Conservation (phyloP, 352 stramenopile species). For the Globisporangium viniferum region DNA sequence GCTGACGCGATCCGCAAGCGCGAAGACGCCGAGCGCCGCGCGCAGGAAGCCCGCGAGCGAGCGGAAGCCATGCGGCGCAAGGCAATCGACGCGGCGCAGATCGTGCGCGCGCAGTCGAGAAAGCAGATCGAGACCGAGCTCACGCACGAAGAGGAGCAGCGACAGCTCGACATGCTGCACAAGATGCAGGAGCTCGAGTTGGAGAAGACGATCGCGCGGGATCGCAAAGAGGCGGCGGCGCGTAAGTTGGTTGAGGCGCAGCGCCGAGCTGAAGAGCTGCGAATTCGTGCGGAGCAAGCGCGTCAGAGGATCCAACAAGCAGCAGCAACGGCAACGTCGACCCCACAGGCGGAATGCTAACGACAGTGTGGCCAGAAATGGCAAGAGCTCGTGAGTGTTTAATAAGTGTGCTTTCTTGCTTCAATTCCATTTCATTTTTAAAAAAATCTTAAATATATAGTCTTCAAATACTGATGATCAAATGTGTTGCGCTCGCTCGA, state of each 20-base stretch:
- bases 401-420: background rate
- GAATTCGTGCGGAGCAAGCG: conserved; percentile 47
- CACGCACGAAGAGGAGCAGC: conserved; percentile 52
- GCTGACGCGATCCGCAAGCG: conserved; percentile 62
- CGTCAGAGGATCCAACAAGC: conserved; percentile 26
- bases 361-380: background rate
- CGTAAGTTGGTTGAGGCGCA: conserved; percentile 53
- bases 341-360: background rate
- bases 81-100: conserved; percentile 61
- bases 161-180: conserved; percentile 34
- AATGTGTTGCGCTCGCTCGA: background rate
- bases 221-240: conserved; percentile 41
- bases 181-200: conserved; percentile 50
- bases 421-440: background rate
- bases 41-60: conserved; percentile 47
- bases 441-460: no score
- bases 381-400: background rate
- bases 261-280: conserved; percentile 54
- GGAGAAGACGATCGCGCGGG: conserved; percentile 39
- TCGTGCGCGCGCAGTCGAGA: conserved; percentile 62
- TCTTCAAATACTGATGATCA: no score
- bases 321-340: background rate
- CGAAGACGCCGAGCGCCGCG: conserved; percentile 64
- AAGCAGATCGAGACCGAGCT: conserved; percentile 67
- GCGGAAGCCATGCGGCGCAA: conserved; percentile 61